Conservation (phyloP, 2,329 filamentous ascomycete species). For the Grosmannia penicillata region DNA sequence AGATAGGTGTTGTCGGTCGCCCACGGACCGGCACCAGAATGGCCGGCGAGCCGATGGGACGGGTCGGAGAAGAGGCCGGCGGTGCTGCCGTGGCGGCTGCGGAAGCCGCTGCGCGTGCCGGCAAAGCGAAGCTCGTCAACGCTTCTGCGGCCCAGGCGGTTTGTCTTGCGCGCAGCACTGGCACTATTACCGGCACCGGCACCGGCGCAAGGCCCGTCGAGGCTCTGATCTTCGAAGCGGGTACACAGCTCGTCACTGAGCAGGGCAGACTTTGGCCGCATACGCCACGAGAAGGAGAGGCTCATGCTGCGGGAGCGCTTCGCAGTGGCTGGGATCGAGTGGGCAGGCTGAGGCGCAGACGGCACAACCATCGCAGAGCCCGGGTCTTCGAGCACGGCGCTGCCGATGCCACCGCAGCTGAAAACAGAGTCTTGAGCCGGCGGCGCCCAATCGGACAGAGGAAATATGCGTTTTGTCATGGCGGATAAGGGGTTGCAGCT, state of each 20-base stretch:
- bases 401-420: too few species aligned
- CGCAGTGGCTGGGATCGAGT: background rate
- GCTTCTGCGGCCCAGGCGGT: conserved; percentile 1
- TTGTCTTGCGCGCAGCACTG: background rate
- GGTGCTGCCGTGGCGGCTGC: background rate
- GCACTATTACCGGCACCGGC: too few species aligned
- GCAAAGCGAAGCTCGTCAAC: conserved; percentile 3
- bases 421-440: conserved; percentile 20
- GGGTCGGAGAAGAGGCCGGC: background rate
- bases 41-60: background rate
- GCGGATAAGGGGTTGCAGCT: background rate
- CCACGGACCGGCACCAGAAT: background rate
- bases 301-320: conserved; percentile 31
- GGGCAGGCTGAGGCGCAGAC: background rate
- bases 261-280: conserved; percentile 27
- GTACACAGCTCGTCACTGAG: conserved; percentile 18
- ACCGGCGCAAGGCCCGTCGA: too few species aligned
- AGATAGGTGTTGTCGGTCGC: background rate
- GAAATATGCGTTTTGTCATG: conserved; percentile 21
- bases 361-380: background rate
- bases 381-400: background rate
- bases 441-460: conserved; percentile 24
- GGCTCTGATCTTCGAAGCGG: conserved; percentile 12
- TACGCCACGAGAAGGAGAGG: conserved; percentile 32
- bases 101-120: background rate